Evolutionary conservation across 1,284 basidiomycete genomes (phyloP), one percentile per base, ranked within the genome.

Genomic region (Fomitopsis pinicola): DNA sequence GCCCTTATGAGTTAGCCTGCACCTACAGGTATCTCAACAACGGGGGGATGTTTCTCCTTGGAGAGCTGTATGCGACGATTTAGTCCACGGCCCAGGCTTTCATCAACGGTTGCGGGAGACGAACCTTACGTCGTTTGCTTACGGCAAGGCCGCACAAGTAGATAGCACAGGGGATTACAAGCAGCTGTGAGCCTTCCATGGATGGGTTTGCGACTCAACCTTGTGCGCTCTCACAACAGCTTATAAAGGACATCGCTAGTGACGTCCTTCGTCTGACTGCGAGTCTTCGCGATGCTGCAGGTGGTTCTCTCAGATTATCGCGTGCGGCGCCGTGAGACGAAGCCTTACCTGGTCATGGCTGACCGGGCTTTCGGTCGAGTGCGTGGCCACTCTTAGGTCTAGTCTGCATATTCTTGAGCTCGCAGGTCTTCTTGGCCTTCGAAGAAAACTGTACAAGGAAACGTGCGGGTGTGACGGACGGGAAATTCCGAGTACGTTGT

Each of bases 141-240:
- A 15, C 2, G 38, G 35, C 7, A 17, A 54, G 17, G 35, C 52
- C 62, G 33, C 59, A 64, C 26, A 63, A 46, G 4, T 58, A 52
- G n/a, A 67, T 42, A 12, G 59, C 52, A 22, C 65, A 26, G 28
- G 64, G 62, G 17, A 40, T 58, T 5, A 57, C 59, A 44, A 68
- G 61, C 10, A 67, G 58, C 44, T 66, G 67, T 10, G 63, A 57
- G 55, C 62, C 59, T 22, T 68, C 64, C 67, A 68, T 68, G 54
- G 48, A 38, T n/a, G n/a, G 44, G 28, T 30, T 58, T 42, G 45
- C 3, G 54, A 5, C 48, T 15, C 22, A 45, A 28, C 30, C 22
- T 6, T 28, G 33, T 17, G 33, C 33, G 19, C 30, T 22, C 22
- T 40, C 38, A 40, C 14, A 15, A 7, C 42, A 17, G 36, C 19